phyloP scores from a whole-genome alignment of 345 rosid genomes.

The Eucalyptus pumila region DNA sequence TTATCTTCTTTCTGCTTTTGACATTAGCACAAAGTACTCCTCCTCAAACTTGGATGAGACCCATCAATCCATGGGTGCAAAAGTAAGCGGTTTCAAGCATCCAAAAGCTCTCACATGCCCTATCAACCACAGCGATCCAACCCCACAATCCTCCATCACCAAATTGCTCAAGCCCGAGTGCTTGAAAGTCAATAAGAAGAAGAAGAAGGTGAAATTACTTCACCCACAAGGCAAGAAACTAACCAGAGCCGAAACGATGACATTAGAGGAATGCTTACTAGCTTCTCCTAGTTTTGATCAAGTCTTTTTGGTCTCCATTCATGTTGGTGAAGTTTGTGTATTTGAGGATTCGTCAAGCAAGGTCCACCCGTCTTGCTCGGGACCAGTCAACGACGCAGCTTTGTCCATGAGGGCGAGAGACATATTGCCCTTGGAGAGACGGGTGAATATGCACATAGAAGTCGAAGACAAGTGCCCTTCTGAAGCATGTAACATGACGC shows the following conservation, averaged over 20 bases:
- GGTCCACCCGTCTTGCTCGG: background rate
- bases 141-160: background rate
- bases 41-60: background rate
- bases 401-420: background rate
- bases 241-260: background rate
- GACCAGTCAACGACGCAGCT: background rate
- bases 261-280: background rate
- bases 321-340: background rate
- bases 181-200: background rate
- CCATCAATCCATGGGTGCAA: background rate
- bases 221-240: background rate
- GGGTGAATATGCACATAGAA: background rate
- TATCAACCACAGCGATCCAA: background rate
- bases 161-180: background rate
- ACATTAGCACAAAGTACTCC: background rate
- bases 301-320: background rate
- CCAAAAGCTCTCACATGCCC: background rate
- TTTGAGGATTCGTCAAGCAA: background rate
- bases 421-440: background rate
- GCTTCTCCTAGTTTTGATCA: background rate
- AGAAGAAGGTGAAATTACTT: background rate
- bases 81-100: background rate
- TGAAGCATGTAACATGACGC: background rate
- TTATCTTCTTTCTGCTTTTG: background rate
- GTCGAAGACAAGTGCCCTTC: no score